These are phyloP conservation scores for Globisporangium solare DNA, from an alignment of 352 stramenopile species.

Conservation along the genomic window DNA sequence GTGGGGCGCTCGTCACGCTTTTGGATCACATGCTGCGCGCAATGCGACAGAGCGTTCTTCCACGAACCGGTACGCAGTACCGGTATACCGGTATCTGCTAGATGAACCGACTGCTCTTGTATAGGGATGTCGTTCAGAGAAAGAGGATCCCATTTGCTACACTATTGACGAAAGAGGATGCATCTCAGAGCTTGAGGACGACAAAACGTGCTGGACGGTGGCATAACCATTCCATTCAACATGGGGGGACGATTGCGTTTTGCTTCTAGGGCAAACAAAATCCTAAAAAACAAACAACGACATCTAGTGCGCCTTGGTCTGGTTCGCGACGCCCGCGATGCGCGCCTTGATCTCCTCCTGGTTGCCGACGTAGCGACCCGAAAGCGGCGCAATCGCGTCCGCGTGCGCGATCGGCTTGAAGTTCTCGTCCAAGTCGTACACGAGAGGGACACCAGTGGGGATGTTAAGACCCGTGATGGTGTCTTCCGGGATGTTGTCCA, in stretches of 20 bases:
- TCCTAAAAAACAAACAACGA: conserved; percentile 5
- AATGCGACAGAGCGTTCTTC: neutral
- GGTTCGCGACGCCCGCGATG: conserved; percentile 96
- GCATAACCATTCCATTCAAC: too few species aligned
- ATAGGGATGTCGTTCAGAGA: too few species aligned
- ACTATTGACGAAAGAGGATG: neutral
- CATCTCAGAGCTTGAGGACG: too few species aligned
- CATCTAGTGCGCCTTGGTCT: conserved; percentile 89
- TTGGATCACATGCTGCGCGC: neutral
- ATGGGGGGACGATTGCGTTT: too few species aligned
- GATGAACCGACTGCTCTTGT: neutral
- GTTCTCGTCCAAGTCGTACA: conserved; percentile 98
- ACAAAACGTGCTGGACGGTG: too few species aligned
- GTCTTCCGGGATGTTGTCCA: conserved; percentile 97
- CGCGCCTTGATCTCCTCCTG: conserved; percentile 95
- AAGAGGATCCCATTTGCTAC: neutral
- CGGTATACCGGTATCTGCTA: neutral
- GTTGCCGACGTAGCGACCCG: conserved; percentile 88
- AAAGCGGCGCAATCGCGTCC: conserved; percentile 88
- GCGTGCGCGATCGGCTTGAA: conserved; percentile 93
- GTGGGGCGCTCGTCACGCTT: conserved; percentile 1
- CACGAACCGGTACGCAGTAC: neutral
- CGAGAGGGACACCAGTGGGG: conserved; percentile 92
- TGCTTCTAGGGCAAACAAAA: neutral
- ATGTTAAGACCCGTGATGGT: conserved; percentile 98